phyloP scores from a whole-genome alignment of 2,329 filamentous ascomycete genomes.

The Coleophoma cylindrospora region DNA sequence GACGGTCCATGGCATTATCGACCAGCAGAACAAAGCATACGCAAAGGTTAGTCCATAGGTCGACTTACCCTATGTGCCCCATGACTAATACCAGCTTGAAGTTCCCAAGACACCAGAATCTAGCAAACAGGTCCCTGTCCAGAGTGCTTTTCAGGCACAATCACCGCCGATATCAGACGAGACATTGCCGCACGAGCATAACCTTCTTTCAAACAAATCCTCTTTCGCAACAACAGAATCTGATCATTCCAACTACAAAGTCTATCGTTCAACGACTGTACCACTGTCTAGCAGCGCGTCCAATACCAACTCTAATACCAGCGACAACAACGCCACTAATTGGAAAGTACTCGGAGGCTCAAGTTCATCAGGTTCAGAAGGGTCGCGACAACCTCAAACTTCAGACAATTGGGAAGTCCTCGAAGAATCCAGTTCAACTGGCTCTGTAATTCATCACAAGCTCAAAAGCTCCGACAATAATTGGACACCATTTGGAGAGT shows the following conservation, averaged over 20 bases:
- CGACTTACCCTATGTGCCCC: too few relatives aligned
- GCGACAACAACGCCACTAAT: slow-evolving; percentile 38
- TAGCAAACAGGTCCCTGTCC: slow-evolving; percentile 7
- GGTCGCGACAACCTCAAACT: too few relatives aligned
- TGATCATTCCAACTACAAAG: slow-evolving; percentile 28
- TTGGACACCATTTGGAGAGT: background rate
- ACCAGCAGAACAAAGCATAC: slow-evolving; percentile 25
- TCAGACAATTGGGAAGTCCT: too few relatives aligned
- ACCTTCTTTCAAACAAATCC: slow-evolving; percentile 24
- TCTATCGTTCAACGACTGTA: slow-evolving; percentile 17
- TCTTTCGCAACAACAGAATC: slow-evolving; percentile 27
- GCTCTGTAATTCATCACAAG: too few relatives aligned
- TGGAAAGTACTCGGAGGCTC: too few relatives aligned
- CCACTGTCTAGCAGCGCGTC: slow-evolving; percentile 10
- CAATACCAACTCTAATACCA: slow-evolving; percentile 36
- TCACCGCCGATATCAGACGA: slow-evolving; percentile 10
- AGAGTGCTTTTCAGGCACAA: too few relatives aligned
- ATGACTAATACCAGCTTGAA: too few relatives aligned
- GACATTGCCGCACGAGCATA: slow-evolving; percentile 20
- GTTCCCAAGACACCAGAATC: slow-evolving; percentile 25
- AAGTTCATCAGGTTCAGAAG: too few relatives aligned
- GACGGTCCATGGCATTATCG: slow-evolving; percentile 25
- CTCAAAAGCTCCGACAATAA: background rate
- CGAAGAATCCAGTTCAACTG: too few relatives aligned
- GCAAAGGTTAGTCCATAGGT: slow-evolving; percentile 12